Evolutionary conservation across 768 basidiomycete species (phyloP), one percentile per base, ranked within the genome.

Genomic region (Amanita pallidorosea): DNA sequence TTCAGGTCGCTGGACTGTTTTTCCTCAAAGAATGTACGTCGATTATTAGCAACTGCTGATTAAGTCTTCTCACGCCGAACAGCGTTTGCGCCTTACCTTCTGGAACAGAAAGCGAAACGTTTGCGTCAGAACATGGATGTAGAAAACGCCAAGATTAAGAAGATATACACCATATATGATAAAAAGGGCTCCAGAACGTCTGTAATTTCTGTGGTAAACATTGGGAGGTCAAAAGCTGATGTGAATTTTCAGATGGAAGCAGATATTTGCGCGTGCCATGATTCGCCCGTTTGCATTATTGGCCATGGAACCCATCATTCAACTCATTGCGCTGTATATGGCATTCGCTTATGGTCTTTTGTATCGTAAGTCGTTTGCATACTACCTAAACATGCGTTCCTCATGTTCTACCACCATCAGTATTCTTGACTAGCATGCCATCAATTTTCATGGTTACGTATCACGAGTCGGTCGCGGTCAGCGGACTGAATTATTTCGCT

Each of bases 261-360:
- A 58, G 0, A 70, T 87, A 33, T 65, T 90, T 52, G 40, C 54
- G 1, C 74, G 67, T 52, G 72, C 84, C 0, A 63, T 90, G 20
- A 63, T 70, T 9, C 75, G 87, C n/a, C 89, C 90, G 0, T 85
- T 91, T 65, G 58, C 64, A 4, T 60, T 90, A 9, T 83, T 87
- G 51, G 57, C 49, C 0, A 58, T 58, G 4, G 86, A 89, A 58
- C 76, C 80, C 1, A 85, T 88, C 56, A 68, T 85, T 17, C 84
- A 85, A 56, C 60, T 85, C 2, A 64, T 88, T 8, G 80, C 81
- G 0, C 3, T 80, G 0, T 88, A 86, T 54, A 77, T 85, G 74
- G 79, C 83, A 0, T 79, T 85, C 55, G 59, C 84, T 12, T 90
- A 83, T 51, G 87, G 82, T 4, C 58, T 71, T 0, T 64, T 81